Conservation (phyloP, 805 yeast species). For the Pichia gijzeniarum region DNA sequence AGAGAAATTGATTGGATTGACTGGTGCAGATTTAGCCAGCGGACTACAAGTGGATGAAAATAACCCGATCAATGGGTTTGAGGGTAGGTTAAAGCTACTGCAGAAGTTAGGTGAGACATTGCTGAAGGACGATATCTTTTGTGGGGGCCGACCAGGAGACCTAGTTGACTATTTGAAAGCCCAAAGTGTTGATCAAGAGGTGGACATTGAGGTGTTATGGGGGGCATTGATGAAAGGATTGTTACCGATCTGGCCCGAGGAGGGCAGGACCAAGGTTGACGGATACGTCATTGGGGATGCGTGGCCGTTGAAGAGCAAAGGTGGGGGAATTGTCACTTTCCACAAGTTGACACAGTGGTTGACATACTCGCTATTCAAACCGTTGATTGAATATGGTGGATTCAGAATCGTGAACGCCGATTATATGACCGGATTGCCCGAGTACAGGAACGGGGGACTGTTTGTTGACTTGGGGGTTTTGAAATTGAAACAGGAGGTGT, state of each 20-base stretch:
- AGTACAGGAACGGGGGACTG: constrained; percentile 60
- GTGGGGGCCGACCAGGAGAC: constrained; percentile 39
- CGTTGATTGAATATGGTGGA: constrained; percentile 41
- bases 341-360: constrained; percentile 66
- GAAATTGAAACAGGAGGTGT: constrained; percentile 37
- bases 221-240: constrained; percentile 48
- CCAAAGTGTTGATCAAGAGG: constrained; percentile 16
- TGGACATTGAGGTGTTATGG: constrained; percentile 49
- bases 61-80: constrained; percentile 49
- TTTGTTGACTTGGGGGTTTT: constrained; percentile 51
- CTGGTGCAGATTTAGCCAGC: constrained; percentile 29
- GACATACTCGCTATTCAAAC: constrained; percentile 52
- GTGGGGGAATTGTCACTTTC: constrained; percentile 45
- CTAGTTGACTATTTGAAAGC: constrained; percentile 42
- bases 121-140: constrained; percentile 36
- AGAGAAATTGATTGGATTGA: constrained; percentile 31
- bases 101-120: constrained; percentile 45
- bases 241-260: constrained; percentile 54
- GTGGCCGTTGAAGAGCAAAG: constrained; percentile 42
- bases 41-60: constrained; percentile 41
- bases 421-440: constrained; percentile 52
- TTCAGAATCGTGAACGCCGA: constrained; percentile 34
- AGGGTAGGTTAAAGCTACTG: constrained; percentile 45
- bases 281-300: constrained; percentile 57
- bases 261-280: constrained; percentile 43